Conservation (phyloP, 2,329 filamentous ascomycete genomes). For the Zelopaecilomyces penicillatus region DNA sequence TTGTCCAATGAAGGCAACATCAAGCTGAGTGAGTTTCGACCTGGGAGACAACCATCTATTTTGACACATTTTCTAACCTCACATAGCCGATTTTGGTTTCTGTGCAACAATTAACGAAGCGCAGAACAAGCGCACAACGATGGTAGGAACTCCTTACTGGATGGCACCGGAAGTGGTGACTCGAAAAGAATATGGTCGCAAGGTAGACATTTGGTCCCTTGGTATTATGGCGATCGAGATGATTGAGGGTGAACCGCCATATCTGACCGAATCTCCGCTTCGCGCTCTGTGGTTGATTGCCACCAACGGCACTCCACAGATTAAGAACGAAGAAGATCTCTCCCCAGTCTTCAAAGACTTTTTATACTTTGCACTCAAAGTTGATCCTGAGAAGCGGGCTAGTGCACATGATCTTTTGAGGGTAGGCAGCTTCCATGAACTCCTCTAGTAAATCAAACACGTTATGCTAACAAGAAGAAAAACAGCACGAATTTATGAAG, state of each 20-base stretch:
- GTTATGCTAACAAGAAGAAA: conserved; percentile 2
- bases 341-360: conserved; percentile 84
- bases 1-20: conserved; percentile 91
- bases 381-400: conserved; percentile 93
- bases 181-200: conserved; percentile 93
- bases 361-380: conserved; percentile 84
- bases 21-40: conserved; percentile 70
- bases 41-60: not conserved
- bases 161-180: conserved; percentile 99
- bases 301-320: conserved; percentile 87
- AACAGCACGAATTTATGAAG: conserved; percentile 73
- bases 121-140: conserved; percentile 94
- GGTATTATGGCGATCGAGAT: conserved; percentile 99
- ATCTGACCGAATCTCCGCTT: conserved; percentile 88
- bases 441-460: too few relatives aligned
- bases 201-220: conserved; percentile 97
- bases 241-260: conserved; percentile 97
- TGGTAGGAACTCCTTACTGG: conserved; percentile 99
- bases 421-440: conserved; percentile 45
- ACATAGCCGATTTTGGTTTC: conserved; percentile 88
- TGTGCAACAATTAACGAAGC: conserved; percentile 97
- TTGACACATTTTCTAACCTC: conserved; percentile 13
- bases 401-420: conserved; percentile 88
- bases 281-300: conserved; percentile 93
- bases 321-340: conserved; percentile 85